Base-by-base conservation (phyloP, 345 rosid species). In the Atalantia buxifolia region DNA sequence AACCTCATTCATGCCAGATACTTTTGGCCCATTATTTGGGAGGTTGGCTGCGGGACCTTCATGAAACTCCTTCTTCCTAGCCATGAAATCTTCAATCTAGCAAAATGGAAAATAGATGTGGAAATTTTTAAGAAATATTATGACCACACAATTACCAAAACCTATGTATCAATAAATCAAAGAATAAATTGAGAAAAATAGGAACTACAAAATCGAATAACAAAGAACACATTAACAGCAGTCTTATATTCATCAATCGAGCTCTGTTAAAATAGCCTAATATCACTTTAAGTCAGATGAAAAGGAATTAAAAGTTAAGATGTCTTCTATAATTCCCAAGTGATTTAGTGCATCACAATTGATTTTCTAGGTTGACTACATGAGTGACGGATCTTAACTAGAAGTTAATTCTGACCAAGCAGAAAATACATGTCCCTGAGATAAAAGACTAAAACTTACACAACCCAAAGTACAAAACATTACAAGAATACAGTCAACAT, bases 31-130 rank as follows among this genome's bases (percentile, higher is more conserved):
- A 73, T 55, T 59, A 71, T 68, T 77, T 78, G 82, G 79, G 62
- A 73, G 84, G 66, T 22, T 78, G n/a, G 78, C 77, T 50, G 80
- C 55, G n/a, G 10, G 76, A 69, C 76, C 82, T 75, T 85, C 84
- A 59, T 80, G 82, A 56, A 83, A 72, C 72, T 90, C 92, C 75
- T 64, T 87, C 48, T 90, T 98, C 79, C 83, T 90, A 28, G 83
- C 88, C 73, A 59, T 85, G 75, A 96, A 82, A 79, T 92, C 95
- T 55, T 90, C 97, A 77, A 91, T 88, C 98, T 96, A 86, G 74
- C 65, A 60, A 79, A 57, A 81, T 65, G 33, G 79, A 12, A 65
- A 80, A 65, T 79, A 16, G 53, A 73, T 38, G 31, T 42, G 71
- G 64, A 66, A 59, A 22, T 1, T 18, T 76, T 69, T 18, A 71